Evolutionary conservation across 352 stramenopile species (phyloP).

Genomic region (Globisporangium cystogenes): DNA sequence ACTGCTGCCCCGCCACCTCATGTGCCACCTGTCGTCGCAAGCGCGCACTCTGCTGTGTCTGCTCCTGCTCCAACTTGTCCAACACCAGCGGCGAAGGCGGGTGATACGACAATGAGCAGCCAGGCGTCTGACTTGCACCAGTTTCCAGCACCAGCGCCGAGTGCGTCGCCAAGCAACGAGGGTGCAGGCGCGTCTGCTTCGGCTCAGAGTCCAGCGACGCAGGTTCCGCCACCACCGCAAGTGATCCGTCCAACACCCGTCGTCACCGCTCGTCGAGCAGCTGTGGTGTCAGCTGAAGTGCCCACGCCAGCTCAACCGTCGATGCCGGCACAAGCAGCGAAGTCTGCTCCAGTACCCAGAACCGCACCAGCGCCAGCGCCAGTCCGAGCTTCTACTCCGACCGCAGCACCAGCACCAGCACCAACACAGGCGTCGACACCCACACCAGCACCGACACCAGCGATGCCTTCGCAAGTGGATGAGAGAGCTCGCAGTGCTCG

Average conservation of each 20-base stretch:
- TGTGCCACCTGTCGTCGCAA: too few species aligned
- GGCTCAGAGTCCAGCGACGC: not conserved
- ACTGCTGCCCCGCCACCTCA: too few species aligned
- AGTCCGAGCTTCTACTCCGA: not conserved
- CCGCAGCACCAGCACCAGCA: not conserved
- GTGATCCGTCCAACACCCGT: not conserved
- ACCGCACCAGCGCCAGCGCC: not conserved
- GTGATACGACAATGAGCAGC: too few species aligned
- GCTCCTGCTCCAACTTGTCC: too few species aligned
- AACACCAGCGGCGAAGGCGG: too few species aligned
- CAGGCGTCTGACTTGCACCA: too few species aligned
- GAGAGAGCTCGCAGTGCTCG: not conserved
- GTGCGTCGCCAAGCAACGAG: not conserved
- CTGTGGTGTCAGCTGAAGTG: not conserved
- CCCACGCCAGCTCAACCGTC: too few species aligned
- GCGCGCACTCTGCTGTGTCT: too few species aligned
- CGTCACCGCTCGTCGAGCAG: not conserved
- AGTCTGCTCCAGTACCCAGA: not conserved
- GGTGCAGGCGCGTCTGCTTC: not conserved
- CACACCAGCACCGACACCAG: not conserved
- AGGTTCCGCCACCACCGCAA: not conserved
- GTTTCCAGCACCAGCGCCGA: too few species aligned
- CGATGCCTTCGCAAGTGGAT: not conserved
- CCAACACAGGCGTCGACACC: not conserved
- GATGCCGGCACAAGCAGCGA: not conserved